Conservation (phyloP, 306 rosid genomes). For the Rosa rugosa region DNA sequence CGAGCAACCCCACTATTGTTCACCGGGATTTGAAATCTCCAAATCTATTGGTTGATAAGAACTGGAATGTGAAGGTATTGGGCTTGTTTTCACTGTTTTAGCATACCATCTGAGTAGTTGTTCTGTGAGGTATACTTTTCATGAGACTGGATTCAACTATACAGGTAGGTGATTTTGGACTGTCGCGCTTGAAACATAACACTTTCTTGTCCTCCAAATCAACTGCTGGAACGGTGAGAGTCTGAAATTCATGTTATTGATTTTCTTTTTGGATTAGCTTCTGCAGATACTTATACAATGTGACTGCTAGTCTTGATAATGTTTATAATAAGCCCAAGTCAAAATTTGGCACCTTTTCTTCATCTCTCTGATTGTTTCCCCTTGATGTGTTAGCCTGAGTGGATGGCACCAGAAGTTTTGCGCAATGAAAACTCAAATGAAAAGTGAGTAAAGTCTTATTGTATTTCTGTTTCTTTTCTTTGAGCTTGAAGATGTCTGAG, state of each 20-base stretch:
- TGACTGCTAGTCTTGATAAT: background rate
- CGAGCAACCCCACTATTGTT: conserved; percentile 89
- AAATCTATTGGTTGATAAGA: conserved; percentile 93
- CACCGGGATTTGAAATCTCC: conserved; percentile 98
- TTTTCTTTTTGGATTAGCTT: conserved; percentile 13
- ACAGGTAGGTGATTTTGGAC: conserved; percentile 94
- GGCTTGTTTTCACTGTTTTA: conserved; percentile 21
- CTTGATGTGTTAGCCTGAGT: conserved; percentile 77
- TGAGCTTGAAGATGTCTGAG: conserved; percentile 4
- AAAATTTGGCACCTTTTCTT: conserved; percentile 11
- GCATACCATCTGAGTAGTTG: background rate
- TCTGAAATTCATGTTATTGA: conserved; percentile 13
- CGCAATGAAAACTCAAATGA: conserved; percentile 98
- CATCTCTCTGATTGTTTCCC: conserved; percentile 32
- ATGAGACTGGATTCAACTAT: conserved; percentile 7
- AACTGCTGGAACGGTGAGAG: conserved; percentile 99
- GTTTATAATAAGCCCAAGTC: background rate
- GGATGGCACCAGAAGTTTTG: conserved; percentile 99
- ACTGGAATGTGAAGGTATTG: conserved; percentile 96
- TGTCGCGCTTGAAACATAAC: conserved; percentile 97
- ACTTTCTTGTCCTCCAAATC: conserved; percentile 98
- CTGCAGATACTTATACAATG: conserved; percentile 20
- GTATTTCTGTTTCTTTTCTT: conserved; percentile 3
- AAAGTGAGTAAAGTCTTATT: conserved; percentile 53
- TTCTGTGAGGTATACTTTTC: conserved; percentile 9